A percentile compares a stretch with the other conserved stretches of the same genome.
Conservation (phyloP, 169 alveolate species). For the Sarcocystis neurona region DNA sequence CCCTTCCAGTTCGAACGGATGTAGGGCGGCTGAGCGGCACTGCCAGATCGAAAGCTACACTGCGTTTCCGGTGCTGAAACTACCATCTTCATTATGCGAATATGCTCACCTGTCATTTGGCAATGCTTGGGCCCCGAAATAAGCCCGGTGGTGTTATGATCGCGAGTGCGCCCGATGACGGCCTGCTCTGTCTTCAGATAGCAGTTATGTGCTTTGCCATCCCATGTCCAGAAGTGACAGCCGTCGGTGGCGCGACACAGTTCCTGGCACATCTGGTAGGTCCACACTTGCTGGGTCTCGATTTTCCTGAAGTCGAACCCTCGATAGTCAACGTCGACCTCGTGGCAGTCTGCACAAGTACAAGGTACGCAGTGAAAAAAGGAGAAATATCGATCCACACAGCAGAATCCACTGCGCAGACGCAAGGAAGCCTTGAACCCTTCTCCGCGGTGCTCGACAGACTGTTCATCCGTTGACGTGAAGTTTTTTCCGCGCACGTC, state of each 20-base stretch:
- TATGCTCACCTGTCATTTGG: too few species aligned
- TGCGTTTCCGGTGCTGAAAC: too few species aligned
- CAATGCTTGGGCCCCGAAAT: conserved; percentile 28
- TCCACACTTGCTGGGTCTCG: background rate
- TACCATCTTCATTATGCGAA: too few species aligned
- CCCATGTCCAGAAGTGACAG: conserved; percentile 3
- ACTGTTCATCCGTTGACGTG: too few species aligned
- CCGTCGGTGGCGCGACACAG: background rate
- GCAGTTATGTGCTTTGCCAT: background rate
- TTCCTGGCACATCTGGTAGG: conserved; percentile 23
- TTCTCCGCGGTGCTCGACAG: background rate
- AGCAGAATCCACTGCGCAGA: background rate
- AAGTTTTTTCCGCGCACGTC: background rate
- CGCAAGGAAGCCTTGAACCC: background rate
- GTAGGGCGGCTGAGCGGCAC: too few species aligned
- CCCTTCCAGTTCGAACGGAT: too few species aligned
- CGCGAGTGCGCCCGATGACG: background rate
- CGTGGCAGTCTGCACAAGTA: background rate
- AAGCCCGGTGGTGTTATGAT: background rate
- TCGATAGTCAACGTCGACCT: conserved; percentile 11
- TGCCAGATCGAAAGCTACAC: too few species aligned
- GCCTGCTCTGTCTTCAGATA: conserved; percentile 20
- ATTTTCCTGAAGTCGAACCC: conserved; percentile 10
- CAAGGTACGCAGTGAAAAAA: background rate
- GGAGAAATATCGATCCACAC: background rate